These are phyloP conservation scores for Aspergillus sp. DNA, from an alignment of 2,329 filamentous ascomycete species.

Conservation along the genomic window DNA sequence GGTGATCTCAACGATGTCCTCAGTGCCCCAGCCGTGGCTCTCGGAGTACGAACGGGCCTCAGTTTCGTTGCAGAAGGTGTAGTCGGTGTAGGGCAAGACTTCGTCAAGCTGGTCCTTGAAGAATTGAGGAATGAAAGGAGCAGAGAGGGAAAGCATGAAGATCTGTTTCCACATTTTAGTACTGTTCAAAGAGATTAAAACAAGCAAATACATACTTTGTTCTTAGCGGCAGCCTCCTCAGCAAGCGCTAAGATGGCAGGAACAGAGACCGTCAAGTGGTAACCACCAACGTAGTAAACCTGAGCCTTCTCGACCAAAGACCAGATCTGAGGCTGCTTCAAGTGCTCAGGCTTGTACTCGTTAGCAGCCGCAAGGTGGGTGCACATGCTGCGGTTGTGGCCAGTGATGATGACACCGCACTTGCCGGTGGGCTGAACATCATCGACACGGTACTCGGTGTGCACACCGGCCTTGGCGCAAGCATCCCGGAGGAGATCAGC, in stretches of 20 bases:
- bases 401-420: slow-evolving; percentile 94
- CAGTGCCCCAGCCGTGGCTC: slow-evolving; percentile 64
- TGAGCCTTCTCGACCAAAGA: slow-evolving; percentile 78
- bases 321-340: slow-evolving; percentile 90
- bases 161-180: slow-evolving; percentile 31
- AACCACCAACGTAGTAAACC: slow-evolving; percentile 88
- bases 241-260: slow-evolving; percentile 82
- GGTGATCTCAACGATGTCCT: slow-evolving; percentile 76
- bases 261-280: slow-evolving; percentile 94
- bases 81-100: slow-evolving; percentile 85
- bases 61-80: slow-evolving; percentile 93
- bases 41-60: slow-evolving; percentile 84
- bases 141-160: slow-evolving; percentile 85
- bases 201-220: slow-evolving; percentile 55
- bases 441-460: slow-evolving; percentile 92
- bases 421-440: slow-evolving; percentile 76
- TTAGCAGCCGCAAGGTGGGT: slow-evolving; percentile 95
- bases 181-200: not conserved
- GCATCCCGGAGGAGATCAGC: slow-evolving; percentile 79
- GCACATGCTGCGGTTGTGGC: slow-evolving; percentile 88
- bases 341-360: slow-evolving; percentile 88
- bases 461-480: slow-evolving; percentile 77
- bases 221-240: slow-evolving; percentile 75
- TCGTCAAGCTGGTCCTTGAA: slow-evolving; percentile 93
- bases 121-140: slow-evolving; percentile 93